Percentiles rank a stretch among this genome's conserved stretches.
phyloP scores from a whole-genome alignment of 179 eudicot species.

The Corrigiola litoralis region DNA sequence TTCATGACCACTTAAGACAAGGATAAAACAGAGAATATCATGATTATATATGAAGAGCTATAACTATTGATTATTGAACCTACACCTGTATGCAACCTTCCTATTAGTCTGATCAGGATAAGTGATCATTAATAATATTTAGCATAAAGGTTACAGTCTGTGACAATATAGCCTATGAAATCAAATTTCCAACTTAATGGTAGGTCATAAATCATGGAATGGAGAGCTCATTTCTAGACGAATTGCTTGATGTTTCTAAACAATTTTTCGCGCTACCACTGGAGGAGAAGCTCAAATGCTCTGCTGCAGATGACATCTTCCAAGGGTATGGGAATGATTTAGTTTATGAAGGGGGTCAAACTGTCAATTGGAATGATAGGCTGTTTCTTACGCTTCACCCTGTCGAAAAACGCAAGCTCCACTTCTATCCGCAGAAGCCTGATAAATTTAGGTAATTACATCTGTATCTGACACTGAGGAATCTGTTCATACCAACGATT shows the following conservation, averaged over 20 bases:
- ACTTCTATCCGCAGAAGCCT: conserved; percentile 31
- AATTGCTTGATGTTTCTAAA: conserved; percentile 19
- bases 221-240: conserved; percentile 27
- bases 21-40: no score
- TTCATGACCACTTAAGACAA: no score
- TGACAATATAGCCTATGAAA: no score
- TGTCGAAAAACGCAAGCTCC: conserved; percentile 16
- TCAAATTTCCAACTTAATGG: no score
- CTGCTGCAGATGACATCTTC: conserved; percentile 18
- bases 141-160: no score
- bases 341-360: conserved; percentile 6
- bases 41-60: no score
- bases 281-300: conserved; percentile 36
- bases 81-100: no score
- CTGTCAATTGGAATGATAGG: conserved; percentile 35
- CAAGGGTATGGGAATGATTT: conserved; percentile 35
- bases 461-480: background rate
- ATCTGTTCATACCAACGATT: no score
- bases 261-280: conserved; percentile 32
- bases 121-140: no score
- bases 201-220: conserved; percentile 43
- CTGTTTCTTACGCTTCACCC: conserved; percentile 27
- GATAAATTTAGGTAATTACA: conserved; percentile 19
- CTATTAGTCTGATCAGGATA: no score
- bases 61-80: no score